phyloP scores from a whole-genome alignment of 192 early-diverging fungal genomes.

The Helicostylum pulchrum region DNA sequence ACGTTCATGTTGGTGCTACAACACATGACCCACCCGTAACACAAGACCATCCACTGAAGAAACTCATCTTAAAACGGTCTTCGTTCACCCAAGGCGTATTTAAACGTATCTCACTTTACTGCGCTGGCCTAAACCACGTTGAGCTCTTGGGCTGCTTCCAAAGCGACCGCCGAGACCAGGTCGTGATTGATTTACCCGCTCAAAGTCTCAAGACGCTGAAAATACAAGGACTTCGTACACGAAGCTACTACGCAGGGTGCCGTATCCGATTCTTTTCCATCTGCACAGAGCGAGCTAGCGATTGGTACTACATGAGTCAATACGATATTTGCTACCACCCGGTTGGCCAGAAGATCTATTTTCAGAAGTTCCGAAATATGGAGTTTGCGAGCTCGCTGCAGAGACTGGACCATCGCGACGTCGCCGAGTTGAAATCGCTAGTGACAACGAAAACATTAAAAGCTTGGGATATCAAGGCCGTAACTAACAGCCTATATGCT shows the following conservation, averaged over 20 bases:
- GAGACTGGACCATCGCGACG: constrained; percentile 5
- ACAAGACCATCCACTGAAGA: constrained; percentile 6
- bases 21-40: background rate
- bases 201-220: constrained; percentile 6
- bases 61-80: background rate
- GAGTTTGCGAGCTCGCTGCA: background rate
- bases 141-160: constrained; percentile 4
- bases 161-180: constrained; percentile 7
- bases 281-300: background rate
- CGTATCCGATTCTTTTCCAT: constrained; percentile 2
- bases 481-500: background rate
- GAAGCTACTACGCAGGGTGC: constrained; percentile 12
- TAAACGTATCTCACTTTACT: background rate
- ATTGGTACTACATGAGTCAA: constrained; percentile 18
- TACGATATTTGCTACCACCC: constrained; percentile 9
- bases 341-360: constrained; percentile 6
- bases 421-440: constrained; percentile 1
- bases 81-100: constrained; percentile 10
- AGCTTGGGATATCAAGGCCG: constrained; percentile 12
- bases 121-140: background rate
- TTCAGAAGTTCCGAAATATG: constrained; percentile 18
- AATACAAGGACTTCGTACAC: constrained; percentile 5
- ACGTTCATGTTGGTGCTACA: background rate
- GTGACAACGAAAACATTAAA: constrained; percentile 12
- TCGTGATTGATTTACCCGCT: background rate